Evolutionary conservation across 2,329 filamentous ascomycete species (phyloP).

Genomic region (Diplodia sapinea): DNA sequence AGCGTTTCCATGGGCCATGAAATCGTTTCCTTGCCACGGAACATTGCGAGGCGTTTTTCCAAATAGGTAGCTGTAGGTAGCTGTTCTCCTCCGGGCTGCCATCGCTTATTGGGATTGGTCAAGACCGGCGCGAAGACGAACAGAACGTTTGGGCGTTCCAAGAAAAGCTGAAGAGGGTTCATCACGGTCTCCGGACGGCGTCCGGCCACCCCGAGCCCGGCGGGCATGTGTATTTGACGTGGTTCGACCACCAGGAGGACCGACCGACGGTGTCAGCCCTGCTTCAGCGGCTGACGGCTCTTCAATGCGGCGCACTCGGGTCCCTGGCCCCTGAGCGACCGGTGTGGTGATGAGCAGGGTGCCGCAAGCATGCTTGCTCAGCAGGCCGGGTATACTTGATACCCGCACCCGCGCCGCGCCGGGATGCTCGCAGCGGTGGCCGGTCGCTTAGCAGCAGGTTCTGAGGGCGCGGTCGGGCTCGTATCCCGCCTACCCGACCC

Average conservation of each 20-base stretch:
- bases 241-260: constrained; percentile 18
- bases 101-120: constrained; percentile 21
- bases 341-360: constrained; percentile 14
- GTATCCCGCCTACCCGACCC: constrained; percentile 11
- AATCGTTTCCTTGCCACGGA: constrained; percentile 16
- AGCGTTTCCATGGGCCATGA: constrained; percentile 18
- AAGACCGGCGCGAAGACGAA: constrained; percentile 23
- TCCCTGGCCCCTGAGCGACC: constrained; percentile 7
- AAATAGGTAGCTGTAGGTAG: constrained; percentile 31
- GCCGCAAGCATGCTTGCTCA: constrained; percentile 10
- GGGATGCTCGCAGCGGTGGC: constrained; percentile 15
- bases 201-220: constrained; percentile 8
- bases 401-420: constrained; percentile 18
- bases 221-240: neutral
- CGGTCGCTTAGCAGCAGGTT: constrained; percentile 23
- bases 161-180: constrained; percentile 7
- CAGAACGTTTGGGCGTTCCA: constrained; percentile 27
- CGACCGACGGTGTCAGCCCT: constrained; percentile 16
- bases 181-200: constrained; percentile 13
- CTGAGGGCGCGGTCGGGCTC: constrained; percentile 1
- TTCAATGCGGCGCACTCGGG: constrained; percentile 13
- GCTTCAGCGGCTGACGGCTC: constrained; percentile 21
- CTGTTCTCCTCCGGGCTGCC: constrained; percentile 24
- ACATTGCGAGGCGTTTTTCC: constrained; percentile 27
- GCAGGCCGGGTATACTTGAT: constrained; percentile 22